Conservation (phyloP, 1,284 basidiomycete genomes). For the Ceratobasidium papillatum region DNA sequence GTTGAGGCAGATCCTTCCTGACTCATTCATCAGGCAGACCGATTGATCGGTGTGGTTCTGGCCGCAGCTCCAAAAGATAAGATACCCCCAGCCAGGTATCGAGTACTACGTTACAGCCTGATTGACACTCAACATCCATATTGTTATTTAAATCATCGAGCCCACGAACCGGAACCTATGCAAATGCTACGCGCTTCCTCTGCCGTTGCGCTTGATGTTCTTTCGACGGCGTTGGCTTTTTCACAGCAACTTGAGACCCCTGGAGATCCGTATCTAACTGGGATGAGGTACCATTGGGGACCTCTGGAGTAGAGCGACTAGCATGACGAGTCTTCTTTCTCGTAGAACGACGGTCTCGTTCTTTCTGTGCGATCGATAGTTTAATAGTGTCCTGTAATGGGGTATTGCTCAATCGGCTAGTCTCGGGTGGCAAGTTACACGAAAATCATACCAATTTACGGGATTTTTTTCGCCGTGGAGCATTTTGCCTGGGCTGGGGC, state of each 20-base stretch:
- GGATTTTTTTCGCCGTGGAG: constrained; percentile 14
- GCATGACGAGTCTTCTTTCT: constrained; percentile 13
- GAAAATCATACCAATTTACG: constrained; percentile 22
- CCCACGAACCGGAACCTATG: constrained; percentile 15
- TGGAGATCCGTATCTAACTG: not conserved
- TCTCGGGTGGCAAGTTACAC: not conserved
- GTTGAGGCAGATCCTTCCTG: not conserved
- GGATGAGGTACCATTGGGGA: not conserved
- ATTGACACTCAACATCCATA: not conserved
- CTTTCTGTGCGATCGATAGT: constrained; percentile 21
- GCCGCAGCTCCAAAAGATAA: not conserved
- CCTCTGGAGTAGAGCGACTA: not conserved
- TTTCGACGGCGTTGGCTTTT: not conserved
- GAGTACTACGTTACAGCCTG: not conserved
- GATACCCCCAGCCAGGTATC: not conserved
- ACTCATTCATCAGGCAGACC: not conserved
- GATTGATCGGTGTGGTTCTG: constrained; percentile 9
- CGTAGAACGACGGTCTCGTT: constrained; percentile 11
- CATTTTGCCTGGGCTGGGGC: not conserved
- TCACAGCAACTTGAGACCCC: not conserved
- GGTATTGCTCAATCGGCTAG: not conserved
- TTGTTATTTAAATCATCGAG: not conserved
- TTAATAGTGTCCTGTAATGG: constrained; percentile 11
- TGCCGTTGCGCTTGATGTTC: not conserved
- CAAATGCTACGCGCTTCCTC: constrained; percentile 28